Base-by-base conservation (phyloP, 257 asterid species). In the Echites panduratus region DNA sequence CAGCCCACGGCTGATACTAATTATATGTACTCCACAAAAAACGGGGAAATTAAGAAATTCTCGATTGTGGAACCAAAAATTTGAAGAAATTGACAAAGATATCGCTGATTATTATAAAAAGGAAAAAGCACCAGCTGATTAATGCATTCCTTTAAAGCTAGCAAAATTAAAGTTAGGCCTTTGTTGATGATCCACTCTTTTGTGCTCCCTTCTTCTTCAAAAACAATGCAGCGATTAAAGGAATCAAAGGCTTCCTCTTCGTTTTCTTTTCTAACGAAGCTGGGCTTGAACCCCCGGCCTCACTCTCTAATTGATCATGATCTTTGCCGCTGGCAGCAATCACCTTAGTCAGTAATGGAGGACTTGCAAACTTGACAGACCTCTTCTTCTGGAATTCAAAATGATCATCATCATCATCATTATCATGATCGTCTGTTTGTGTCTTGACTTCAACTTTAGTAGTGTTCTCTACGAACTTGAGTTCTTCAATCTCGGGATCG, bases 281-380 rank as follows among this genome's bases (percentile, higher is more conserved):
- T 32, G 74, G 70, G 43, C 71, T 79, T 41, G 45, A 41, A 32
- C 38, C 38, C 38, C 2, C 38, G 38, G 38, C 38, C 38, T 32
- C 38, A 1, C 38, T 32, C 38, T 32, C 38, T 32, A 32, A 32
- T 32, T 1, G 38, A 32, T 32, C 38, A 32, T 32, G 38, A 32
- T 32, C 38, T 32, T 32, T 32, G 38, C 38, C 38, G 38, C 38
- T 3, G 38, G 38, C 38, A 32, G 3, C 3, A 3, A 89, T 81
- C 74, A 84, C 79, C 68, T 85, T 82, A 20, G 87, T 81, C 5
- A 88, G 82, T 80, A 81, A 9, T 2, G 93, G 97, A 20, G 92
- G 89, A 77, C 84, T 88, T 0, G 96, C 97, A 73, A 92, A 92
- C 79, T 88, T 92, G 58, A 92, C 96, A 0, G 92, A 87, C 72